These are phyloP conservation scores for Blastobotrys americana DNA, from an alignment of 805 yeast species.

Conservation along the genomic window DNA sequence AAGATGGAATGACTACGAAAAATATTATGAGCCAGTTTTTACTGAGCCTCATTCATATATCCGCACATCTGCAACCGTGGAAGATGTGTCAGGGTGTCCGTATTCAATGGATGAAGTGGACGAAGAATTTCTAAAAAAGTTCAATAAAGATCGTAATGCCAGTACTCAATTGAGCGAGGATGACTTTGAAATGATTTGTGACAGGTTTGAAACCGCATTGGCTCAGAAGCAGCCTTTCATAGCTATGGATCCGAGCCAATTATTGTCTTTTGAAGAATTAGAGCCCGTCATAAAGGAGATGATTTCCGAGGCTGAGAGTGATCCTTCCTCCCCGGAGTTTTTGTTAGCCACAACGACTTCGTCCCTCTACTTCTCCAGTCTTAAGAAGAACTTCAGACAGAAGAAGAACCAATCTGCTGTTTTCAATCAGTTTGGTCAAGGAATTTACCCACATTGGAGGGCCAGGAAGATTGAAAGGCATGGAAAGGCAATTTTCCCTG, in stretches of 20 bases:
- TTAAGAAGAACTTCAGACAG: conserved; percentile 17
- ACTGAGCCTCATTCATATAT: conserved; percentile 71
- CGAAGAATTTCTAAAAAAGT: conserved; percentile 50
- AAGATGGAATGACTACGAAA: conserved; percentile 66
- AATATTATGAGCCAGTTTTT: conserved; percentile 64
- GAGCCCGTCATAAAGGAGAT: conserved; percentile 37
- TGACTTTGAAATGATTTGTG: conserved; percentile 76
- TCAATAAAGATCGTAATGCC: conserved; percentile 35
- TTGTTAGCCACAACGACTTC: conserved; percentile 15
- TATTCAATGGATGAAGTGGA: conserved; percentile 90
- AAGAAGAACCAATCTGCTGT: conserved; percentile 20
- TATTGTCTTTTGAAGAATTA: conserved; percentile 63
- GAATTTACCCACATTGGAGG: conserved; percentile 77
- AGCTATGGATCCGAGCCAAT: conserved; percentile 73
- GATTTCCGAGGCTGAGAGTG: conserved; percentile 45
- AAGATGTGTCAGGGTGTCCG: conserved; percentile 79
- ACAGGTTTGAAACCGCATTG: conserved; percentile 65
- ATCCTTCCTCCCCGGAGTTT: conserved; percentile 38
- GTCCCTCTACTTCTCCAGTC: conserved; percentile 18
- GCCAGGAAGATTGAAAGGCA: conserved; percentile 57
- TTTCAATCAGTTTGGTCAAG: conserved; percentile 47
- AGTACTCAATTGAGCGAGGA: conserved; percentile 52
- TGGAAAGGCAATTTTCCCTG: conserved; percentile 69
- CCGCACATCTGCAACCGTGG: conserved; percentile 90
- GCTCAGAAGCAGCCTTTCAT: conserved; percentile 83